phyloP scores from a whole-genome alignment of 495 filamentous ascomycete species.

The Annulohypoxylon maeteangense region DNA sequence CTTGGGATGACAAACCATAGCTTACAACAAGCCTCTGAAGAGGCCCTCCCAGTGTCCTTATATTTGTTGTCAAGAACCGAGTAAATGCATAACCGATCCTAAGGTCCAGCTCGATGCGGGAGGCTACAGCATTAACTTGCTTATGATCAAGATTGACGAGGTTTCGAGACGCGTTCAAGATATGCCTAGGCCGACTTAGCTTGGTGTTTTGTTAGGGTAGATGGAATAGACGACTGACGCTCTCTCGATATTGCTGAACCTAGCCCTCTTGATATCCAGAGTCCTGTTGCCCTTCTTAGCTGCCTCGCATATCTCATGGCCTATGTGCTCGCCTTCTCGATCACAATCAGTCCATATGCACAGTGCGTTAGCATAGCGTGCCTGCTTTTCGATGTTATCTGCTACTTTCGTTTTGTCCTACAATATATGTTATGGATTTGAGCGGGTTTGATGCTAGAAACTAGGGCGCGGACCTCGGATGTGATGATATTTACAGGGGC shows the following conservation, averaged over 20 bases:
- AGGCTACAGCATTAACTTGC: slow-evolving; percentile 88
- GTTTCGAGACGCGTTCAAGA: slow-evolving; percentile 82
- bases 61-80: slow-evolving; percentile 80
- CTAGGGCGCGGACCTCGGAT: slow-evolving; percentile 62
- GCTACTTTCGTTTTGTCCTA: slow-evolving; percentile 85
- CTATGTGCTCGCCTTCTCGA: slow-evolving; percentile 96
- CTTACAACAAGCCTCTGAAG: slow-evolving; percentile 76
- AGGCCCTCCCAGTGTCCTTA: slow-evolving; percentile 72
- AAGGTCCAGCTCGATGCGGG: slow-evolving; percentile 91
- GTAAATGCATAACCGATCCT: slow-evolving; percentile 93
- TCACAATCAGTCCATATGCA: slow-evolving; percentile 99
- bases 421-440: slow-evolving; percentile 21
- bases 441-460: not conserved
- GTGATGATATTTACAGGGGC: slow-evolving; percentile 76
- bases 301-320: slow-evolving; percentile 86
- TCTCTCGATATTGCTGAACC: slow-evolving; percentile 95
- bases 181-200: slow-evolving; percentile 66
- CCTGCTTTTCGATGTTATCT: slow-evolving; percentile 83
- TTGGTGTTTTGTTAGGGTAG: not conserved
- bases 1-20: slow-evolving; percentile 73
- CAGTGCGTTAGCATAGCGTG: slow-evolving; percentile 72
- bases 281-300: slow-evolving; percentile 76
- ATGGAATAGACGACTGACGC: slow-evolving; percentile 65
- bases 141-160: slow-evolving; percentile 82
- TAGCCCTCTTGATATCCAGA: slow-evolving; percentile 84